Percentiles rank a stretch among this genome's conserved stretches.
Evolutionary conservation across 163 green algal species (phyloP).

Genomic region (Dunaliella salina): DNA sequence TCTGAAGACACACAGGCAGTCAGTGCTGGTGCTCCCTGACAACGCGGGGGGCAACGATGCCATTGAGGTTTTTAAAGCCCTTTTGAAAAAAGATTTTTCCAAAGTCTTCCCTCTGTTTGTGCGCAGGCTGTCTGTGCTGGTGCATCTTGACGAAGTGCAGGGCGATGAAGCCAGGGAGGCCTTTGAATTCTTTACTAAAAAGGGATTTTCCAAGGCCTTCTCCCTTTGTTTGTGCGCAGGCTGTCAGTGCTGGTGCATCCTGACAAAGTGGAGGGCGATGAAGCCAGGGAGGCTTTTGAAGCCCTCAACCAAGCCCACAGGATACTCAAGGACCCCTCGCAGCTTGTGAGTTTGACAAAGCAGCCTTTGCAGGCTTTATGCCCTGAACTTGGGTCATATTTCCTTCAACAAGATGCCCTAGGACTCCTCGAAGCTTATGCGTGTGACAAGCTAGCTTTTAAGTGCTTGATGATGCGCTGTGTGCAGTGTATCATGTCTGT

Average conservation of each 20-base stretch:
- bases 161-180: slow-evolving; percentile 55
- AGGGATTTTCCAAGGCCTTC: no score
- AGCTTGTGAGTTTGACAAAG: slow-evolving; percentile 9
- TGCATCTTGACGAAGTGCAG: slow-evolving; percentile 77
- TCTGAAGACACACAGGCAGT: no score
- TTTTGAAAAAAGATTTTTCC: no score
- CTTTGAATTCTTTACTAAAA: slow-evolving; percentile 75
- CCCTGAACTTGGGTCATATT: slow-evolving; percentile 64
- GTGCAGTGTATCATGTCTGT: no score
- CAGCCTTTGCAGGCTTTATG: not conserved
- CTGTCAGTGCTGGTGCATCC: slow-evolving; percentile 75
- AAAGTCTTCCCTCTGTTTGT: no score
- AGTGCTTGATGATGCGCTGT: no score
- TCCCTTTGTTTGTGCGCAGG: not conserved
- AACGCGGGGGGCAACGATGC: slow-evolving; percentile 68
- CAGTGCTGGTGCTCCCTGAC: slow-evolving; percentile 73
- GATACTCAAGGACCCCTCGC: slow-evolving; percentile 49
- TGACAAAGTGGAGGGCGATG: slow-evolving; percentile 69
- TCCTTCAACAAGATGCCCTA: slow-evolving; percentile 53
- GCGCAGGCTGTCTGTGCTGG: slow-evolving; percentile 58
- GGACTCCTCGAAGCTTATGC: slow-evolving; percentile 32
- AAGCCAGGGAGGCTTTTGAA: slow-evolving; percentile 68
- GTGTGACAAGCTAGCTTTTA: not conserved
- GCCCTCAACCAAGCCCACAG: slow-evolving; percentile 64
- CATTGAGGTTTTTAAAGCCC: slow-evolving; percentile 61